Base-by-base conservation (phyloP, 768 basidiomycete species). In the Daedaleopsis nitida region DNA sequence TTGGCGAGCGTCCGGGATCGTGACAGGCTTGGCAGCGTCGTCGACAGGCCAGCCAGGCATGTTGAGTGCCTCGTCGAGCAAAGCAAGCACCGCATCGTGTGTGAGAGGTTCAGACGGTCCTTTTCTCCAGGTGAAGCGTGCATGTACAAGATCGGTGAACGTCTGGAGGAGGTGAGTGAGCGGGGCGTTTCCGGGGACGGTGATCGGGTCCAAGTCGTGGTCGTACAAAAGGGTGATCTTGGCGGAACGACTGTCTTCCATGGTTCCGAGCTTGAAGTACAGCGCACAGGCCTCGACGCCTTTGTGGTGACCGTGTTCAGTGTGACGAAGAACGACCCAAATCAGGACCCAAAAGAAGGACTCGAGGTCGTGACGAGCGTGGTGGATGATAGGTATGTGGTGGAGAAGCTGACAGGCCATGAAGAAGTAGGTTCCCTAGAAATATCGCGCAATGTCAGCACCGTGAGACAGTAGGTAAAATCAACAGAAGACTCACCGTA, bases 331-430 rank as follows among this genome's bases (percentile, higher is more conserved):
- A 1, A 64, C 55, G 7, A 57, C 34, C 63, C 58, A 65, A 1
- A 65, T 8, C 2, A 59, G 21, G 19, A 62, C 50, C 60, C 65
- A 65, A 50, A 57, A 59, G 58, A 57, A 65, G 0, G 60, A 59
- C 27, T 65, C 57, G 2, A 65, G 50, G 35, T 65, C 65, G 19
- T 65, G 65, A 8, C 19, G 21, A 3, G 37, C 21, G 1, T 24
- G 17, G 32, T 62, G 65, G 14, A 23, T 1, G 14, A 45, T 13
- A 3, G 27, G 27, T 32, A 1, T 16, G 3, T 2, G n/a, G 5
- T 3, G 48, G 16, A 5, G 27, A 7, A 32, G 27, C 27, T 32
- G 27, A 52, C 43, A 3, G 62, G 60, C 57, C 13, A 65, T 53
- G 37, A 44, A 57, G 42, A 35, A 58, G 49, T 47, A 62, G 0